These are phyloP conservation scores for Trichophyton rubrum DNA, from an alignment of 2,329 filamentous ascomycete genomes.

Conservation along the genomic window DNA sequence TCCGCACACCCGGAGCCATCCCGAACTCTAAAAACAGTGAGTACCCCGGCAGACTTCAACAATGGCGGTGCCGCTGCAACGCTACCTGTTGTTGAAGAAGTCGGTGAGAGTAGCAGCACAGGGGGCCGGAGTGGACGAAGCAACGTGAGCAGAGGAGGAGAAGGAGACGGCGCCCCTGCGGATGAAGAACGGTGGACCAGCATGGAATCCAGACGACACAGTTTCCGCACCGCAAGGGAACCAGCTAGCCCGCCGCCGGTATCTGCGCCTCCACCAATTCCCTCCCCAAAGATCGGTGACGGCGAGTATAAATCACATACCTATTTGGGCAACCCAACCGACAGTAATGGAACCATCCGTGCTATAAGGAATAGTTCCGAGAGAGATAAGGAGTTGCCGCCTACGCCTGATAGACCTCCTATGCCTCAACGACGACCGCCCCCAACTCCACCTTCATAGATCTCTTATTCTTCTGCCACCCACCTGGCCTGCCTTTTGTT, in stretches of 20 bases:
- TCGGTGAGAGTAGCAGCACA: constrained; percentile 57
- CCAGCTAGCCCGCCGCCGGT: constrained; percentile 11
- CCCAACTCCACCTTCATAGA: background rate
- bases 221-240: constrained; percentile 10
- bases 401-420: constrained; percentile 4
- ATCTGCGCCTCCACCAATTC: constrained; percentile 10
- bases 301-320: background rate
- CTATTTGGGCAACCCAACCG: background rate
- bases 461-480: background rate
- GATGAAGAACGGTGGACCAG: background rate
- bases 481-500: background rate
- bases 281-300: constrained; percentile 4
- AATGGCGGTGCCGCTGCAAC: constrained; percentile 42
- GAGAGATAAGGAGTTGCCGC: constrained; percentile 4
- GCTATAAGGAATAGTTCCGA: background rate
- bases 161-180: constrained; percentile 5
- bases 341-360: background rate
- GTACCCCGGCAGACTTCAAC: constrained; percentile 45
- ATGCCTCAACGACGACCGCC: constrained; percentile 1
- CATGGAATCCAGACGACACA: constrained; percentile 8
- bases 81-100: constrained; percentile 80
- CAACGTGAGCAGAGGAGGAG: background rate
- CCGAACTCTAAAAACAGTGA: constrained; percentile 46
- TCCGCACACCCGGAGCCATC: constrained; percentile 45
- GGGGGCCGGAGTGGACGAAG: constrained; percentile 11